Evolutionary conservation across 441 rosid genomes (phyloP).

Genomic region (Mallotus japonicus): DNA sequence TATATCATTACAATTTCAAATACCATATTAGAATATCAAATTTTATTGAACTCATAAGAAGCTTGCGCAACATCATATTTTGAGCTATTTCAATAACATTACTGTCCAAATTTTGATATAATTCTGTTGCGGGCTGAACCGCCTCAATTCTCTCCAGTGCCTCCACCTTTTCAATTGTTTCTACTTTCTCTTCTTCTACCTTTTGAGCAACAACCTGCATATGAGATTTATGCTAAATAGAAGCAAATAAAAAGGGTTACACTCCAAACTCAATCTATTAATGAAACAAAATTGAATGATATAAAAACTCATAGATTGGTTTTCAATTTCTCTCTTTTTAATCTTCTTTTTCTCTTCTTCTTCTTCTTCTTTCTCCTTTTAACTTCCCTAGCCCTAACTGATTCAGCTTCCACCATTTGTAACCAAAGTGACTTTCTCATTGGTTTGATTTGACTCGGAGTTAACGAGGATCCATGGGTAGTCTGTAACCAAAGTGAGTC

Average conservation of each 20-base stretch:
- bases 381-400: not conserved
- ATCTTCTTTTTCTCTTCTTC: constrained; percentile 30
- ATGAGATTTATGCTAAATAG: too few relatives aligned
- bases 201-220: constrained; percentile 36
- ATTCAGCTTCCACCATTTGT: too few relatives aligned
- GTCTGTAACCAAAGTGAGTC: constrained; percentile 37
- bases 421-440: too few relatives aligned
- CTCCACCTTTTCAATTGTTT: constrained; percentile 14
- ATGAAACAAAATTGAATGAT: not conserved
- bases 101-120: constrained; percentile 29
- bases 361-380: constrained; percentile 23
- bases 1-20: constrained; percentile 7
- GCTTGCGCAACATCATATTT: constrained; percentile 75
- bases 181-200: constrained; percentile 10
- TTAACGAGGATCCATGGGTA: too few relatives aligned
- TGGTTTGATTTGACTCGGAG: too few relatives aligned
- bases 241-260: too few relatives aligned
- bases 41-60: constrained; percentile 77
- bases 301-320: constrained; percentile 40
- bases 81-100: constrained; percentile 36
- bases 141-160: too few relatives aligned
- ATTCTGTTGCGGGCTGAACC: too few relatives aligned
- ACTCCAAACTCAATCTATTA: not conserved
- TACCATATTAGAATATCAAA: constrained; percentile 22
- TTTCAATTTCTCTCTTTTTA: constrained; percentile 28